Evolutionary conservation across 768 basidiomycete genomes (phyloP).

Genomic region (Boletus rufocinnamomeus): DNA sequence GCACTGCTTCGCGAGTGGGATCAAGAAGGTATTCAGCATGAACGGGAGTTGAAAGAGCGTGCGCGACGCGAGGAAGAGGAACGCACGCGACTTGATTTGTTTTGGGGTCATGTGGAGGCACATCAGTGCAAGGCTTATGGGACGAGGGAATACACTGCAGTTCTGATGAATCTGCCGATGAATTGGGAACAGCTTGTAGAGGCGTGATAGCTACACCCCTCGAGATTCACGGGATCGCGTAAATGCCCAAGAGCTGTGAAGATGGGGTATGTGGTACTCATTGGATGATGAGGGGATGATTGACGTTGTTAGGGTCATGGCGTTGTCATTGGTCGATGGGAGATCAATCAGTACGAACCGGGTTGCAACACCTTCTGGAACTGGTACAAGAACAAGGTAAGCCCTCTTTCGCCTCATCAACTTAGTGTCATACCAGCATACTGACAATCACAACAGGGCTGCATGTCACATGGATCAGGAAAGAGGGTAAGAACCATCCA

Average conservation of each 20-base stretch:
- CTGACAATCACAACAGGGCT: conserved; percentile 15
- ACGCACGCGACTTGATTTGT: conserved; percentile 23
- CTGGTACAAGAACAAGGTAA: conserved; percentile 34
- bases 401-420: neutral
- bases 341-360: conserved; percentile 28
- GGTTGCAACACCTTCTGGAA: conserved; percentile 29
- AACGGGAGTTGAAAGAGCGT: conserved; percentile 20
- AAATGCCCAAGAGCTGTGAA: conserved; percentile 19
- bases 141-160: conserved; percentile 33
- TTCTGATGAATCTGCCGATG: conserved; percentile 31
- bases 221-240: conserved; percentile 24
- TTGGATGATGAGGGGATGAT: neutral
- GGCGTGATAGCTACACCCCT: conserved; percentile 29
- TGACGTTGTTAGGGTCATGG: conserved; percentile 19
- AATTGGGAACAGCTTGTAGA: conserved; percentile 23
- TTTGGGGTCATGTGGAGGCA: conserved; percentile 20
- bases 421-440: neutral
- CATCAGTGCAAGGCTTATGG: conserved; percentile 32
- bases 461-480: conserved; percentile 25
- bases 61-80: conserved; percentile 22
- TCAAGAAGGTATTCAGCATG: conserved; percentile 20
- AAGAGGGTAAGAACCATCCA: conserved; percentile 22
- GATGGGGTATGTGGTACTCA: conserved; percentile 15
- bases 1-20: conserved; percentile 19
- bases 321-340: conserved; percentile 30